Evolutionary conservation across 1,284 basidiomycete species (phyloP).

Genomic region (Trametes polyzona): DNA sequence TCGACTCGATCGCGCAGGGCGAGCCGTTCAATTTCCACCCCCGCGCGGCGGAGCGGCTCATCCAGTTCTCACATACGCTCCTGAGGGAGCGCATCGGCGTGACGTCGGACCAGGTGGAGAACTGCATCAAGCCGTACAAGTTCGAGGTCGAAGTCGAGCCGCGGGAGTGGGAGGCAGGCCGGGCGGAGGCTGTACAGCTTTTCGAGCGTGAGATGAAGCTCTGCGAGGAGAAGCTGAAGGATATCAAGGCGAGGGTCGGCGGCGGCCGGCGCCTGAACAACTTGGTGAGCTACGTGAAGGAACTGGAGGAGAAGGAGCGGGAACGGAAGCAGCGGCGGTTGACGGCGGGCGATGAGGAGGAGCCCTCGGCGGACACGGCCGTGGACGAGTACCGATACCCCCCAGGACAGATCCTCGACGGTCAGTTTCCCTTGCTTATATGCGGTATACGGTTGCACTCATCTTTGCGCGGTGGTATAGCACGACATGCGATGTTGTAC

Average conservation of each 20-base stretch:
- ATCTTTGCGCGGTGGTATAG: slow-evolving; percentile 47
- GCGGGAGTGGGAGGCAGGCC: slow-evolving; percentile 89
- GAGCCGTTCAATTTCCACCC: slow-evolving; percentile 96
- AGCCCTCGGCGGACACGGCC: slow-evolving; percentile 16
- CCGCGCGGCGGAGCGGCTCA: slow-evolving; percentile 83
- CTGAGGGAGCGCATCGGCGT: slow-evolving; percentile 90
- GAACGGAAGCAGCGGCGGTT: slow-evolving; percentile 62
- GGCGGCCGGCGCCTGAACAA: slow-evolving; percentile 79
- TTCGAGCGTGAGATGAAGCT: slow-evolving; percentile 85
- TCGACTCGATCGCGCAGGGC: slow-evolving; percentile 84
- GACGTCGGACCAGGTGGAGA: slow-evolving; percentile 98
- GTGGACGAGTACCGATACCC: slow-evolving; percentile 76
- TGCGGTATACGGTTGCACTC: background rate
- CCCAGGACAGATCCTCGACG: slow-evolving; percentile 88
- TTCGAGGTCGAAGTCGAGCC: slow-evolving; percentile 93
- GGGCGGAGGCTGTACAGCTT: slow-evolving; percentile 74
- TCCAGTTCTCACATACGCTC: slow-evolving; percentile 92
- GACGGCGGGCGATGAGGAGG: slow-evolving; percentile 44
- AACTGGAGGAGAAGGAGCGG: slow-evolving; percentile 81
- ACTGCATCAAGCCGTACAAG: slow-evolving; percentile 99
- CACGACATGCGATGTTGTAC: slow-evolving; percentile 90
- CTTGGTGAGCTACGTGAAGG: slow-evolving; percentile 83
- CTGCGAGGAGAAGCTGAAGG: slow-evolving; percentile 87
- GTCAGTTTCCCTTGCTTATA: slow-evolving; percentile 48
- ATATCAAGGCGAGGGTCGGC: slow-evolving; percentile 87